These are phyloP conservation scores for Medicago arabica DNA, from an alignment of 306 rosid species.

Conservation along the genomic window DNA sequence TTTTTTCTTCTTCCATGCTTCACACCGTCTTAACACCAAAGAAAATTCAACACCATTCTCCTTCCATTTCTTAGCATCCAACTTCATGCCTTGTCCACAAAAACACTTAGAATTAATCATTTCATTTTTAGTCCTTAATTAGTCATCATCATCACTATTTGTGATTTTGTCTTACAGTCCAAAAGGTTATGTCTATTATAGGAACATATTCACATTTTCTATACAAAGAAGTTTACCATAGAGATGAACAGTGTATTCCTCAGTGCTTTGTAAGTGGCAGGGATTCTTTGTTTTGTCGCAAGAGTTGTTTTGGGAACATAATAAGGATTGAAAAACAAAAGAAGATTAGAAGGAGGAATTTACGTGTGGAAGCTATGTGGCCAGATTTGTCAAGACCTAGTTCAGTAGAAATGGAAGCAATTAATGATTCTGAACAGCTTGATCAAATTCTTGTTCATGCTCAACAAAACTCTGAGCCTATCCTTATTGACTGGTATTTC, in stretches of 20 bases:
- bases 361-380: slow-evolving; percentile 65
- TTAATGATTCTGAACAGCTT: slow-evolving; percentile 65
- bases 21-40: neutral
- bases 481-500: slow-evolving; percentile 82
- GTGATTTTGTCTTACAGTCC: neutral
- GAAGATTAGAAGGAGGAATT: slow-evolving; percentile 47
- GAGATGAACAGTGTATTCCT: slow-evolving; percentile 48
- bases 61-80: neutral
- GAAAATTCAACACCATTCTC: slow-evolving; percentile 3
- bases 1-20: neutral
- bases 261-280: slow-evolving; percentile 24
- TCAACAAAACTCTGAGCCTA: slow-evolving; percentile 59
- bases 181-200: slow-evolving; percentile 67
- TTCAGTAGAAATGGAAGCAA: slow-evolving; percentile 61
- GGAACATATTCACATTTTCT: slow-evolving; percentile 61
- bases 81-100: slow-evolving; percentile 2
- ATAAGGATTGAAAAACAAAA: slow-evolving; percentile 45
- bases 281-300: slow-evolving; percentile 37
- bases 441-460: slow-evolving; percentile 74
- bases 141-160: neutral
- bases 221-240: slow-evolving; percentile 50
- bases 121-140: slow-evolving; percentile 2
- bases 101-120: neutral
- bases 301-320: slow-evolving; percentile 43
- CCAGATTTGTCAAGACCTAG: slow-evolving; percentile 65